These are phyloP conservation scores for Tolypocladium paradoxum DNA, from an alignment of 2,329 filamentous ascomycete species.

Conservation along the genomic window DNA sequence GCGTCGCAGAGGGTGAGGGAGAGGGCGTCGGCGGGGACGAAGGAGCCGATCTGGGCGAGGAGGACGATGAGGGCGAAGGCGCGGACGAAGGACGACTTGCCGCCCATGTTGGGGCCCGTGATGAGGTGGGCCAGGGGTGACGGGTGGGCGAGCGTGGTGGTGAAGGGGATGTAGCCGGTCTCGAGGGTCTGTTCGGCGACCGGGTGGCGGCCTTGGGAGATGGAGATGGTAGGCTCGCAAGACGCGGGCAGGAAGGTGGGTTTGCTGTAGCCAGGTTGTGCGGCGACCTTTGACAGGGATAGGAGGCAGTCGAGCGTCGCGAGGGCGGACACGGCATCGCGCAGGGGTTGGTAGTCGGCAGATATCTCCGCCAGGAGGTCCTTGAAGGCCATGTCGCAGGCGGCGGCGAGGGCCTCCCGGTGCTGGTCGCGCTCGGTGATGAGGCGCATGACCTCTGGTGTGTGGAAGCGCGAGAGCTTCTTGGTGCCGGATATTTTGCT, in stretches of 20 bases:
- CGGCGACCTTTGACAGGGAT: conserved; percentile 73
- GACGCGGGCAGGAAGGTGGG: conserved; percentile 56
- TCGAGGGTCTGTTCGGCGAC: conserved; percentile 90
- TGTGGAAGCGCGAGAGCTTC: conserved; percentile 84
- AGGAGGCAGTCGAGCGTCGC: conserved; percentile 83
- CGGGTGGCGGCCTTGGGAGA: conserved; percentile 65
- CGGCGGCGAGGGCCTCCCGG: conserved; percentile 83
- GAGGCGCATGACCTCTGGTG: conserved; percentile 75
- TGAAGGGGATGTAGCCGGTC: conserved; percentile 84
- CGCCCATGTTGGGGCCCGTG: conserved; percentile 97
- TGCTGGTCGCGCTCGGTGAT: conserved; percentile 86
- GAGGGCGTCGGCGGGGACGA: conserved; percentile 71
- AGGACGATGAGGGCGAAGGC: conserved; percentile 85
- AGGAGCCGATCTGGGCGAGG: conserved; percentile 90
- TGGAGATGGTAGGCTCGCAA: conserved; percentile 53
- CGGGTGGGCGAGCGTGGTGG: conserved; percentile 58
- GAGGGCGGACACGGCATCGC: conserved; percentile 78
- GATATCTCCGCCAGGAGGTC: conserved; percentile 63
- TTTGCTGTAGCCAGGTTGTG: conserved; percentile 77
- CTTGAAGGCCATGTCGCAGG: conserved; percentile 76
- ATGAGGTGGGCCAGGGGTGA: conserved; percentile 68
- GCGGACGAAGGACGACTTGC: conserved; percentile 95
- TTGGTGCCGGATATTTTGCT: conserved; percentile 92
- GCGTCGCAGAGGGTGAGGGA: conserved; percentile 76
- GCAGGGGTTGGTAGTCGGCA: conserved; percentile 76